Evolutionary conservation across 1,284 basidiomycete species (phyloP).

Genomic region (Fomitopsis pinicola): DNA sequence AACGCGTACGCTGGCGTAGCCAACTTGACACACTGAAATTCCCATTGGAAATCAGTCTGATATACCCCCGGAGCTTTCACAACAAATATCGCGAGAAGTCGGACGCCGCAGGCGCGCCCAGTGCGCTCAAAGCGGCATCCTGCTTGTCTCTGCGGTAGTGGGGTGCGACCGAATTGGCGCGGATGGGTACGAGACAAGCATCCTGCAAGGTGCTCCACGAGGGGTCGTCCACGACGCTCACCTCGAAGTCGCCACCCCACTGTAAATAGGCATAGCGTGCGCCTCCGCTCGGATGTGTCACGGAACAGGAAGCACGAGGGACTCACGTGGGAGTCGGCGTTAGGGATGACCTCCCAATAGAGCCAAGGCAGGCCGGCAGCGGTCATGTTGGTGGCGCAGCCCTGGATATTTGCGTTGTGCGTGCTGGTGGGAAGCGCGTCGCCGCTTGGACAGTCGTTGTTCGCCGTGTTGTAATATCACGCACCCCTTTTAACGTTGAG

Average conservation of each 20-base stretch:
- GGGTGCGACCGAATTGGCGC: too few species aligned
- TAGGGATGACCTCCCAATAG: slow-evolving; percentile 35
- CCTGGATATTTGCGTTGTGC: slow-evolving; percentile 28
- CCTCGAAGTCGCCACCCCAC: slow-evolving; percentile 32
- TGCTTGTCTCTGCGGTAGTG: too few species aligned
- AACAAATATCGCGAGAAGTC: slow-evolving; percentile 20
- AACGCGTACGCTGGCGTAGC: background rate
- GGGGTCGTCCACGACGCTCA: slow-evolving; percentile 19
- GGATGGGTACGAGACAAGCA: too few species aligned
- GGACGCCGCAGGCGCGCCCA: slow-evolving; percentile 17
- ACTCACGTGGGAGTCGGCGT: slow-evolving; percentile 31
- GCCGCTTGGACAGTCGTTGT: slow-evolving; percentile 27
- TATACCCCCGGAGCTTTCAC: background rate
- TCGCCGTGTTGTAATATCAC: slow-evolving; percentile 30
- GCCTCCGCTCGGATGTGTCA: background rate
- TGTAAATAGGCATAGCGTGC: background rate
- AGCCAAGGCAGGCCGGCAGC: slow-evolving; percentile 33
- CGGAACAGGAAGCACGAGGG: background rate
- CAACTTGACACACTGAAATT: background rate
- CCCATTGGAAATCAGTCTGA: background rate
- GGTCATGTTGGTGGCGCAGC: slow-evolving; percentile 29
- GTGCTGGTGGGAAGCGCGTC: slow-evolving; percentile 16
- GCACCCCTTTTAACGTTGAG: slow-evolving; percentile 21
- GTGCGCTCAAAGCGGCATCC: slow-evolving; percentile 15
- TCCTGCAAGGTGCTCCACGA: slow-evolving; percentile 21